Conservation (phyloP, 768 basidiomycete genomes). For the Russula brevipes region DNA sequence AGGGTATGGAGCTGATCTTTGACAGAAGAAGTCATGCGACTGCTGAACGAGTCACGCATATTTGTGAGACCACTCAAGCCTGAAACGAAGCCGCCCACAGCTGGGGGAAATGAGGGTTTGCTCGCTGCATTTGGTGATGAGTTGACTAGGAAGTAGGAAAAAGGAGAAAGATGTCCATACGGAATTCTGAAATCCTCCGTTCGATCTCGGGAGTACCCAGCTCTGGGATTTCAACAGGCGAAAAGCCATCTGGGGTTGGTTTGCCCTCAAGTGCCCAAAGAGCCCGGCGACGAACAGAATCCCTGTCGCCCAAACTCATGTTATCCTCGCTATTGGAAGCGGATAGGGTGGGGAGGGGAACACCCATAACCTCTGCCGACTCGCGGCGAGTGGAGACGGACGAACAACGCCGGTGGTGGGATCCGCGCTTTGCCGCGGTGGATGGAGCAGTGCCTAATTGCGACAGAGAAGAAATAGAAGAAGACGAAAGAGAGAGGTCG, state of each 20-base stretch:
- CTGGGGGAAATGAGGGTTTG: slow-evolving; percentile 55
- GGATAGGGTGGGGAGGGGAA: slow-evolving; percentile 63
- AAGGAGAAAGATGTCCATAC: slow-evolving; percentile 41
- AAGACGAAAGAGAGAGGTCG: slow-evolving; percentile 31
- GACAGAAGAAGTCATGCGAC: slow-evolving; percentile 58
- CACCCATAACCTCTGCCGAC: slow-evolving; percentile 88
- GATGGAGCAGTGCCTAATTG: slow-evolving; percentile 32
- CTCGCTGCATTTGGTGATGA: slow-evolving; percentile 39
- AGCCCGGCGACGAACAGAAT: slow-evolving; percentile 76
- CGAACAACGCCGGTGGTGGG: slow-evolving; percentile 80
- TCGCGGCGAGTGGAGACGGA: slow-evolving; percentile 87
- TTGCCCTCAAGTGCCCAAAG: slow-evolving; percentile 87
- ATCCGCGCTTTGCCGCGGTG: slow-evolving; percentile 50
- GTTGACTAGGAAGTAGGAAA: background rate
- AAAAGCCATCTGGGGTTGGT: slow-evolving; percentile 54
- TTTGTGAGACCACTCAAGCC: slow-evolving; percentile 41
- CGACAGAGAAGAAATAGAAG: slow-evolving; percentile 33
- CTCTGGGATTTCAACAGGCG: slow-evolving; percentile 82
- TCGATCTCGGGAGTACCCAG: slow-evolving; percentile 54
- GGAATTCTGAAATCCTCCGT: slow-evolving; percentile 56
- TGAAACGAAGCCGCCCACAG: slow-evolving; percentile 39
- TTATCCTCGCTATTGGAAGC: slow-evolving; percentile 58
- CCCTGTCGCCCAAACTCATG: slow-evolving; percentile 63
- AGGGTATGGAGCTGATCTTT: slow-evolving; percentile 78
- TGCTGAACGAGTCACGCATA: slow-evolving; percentile 80